Evolutionary conservation across 1,284 basidiomycete species (phyloP).

Genomic region (Fomitiporia mediterranea): DNA sequence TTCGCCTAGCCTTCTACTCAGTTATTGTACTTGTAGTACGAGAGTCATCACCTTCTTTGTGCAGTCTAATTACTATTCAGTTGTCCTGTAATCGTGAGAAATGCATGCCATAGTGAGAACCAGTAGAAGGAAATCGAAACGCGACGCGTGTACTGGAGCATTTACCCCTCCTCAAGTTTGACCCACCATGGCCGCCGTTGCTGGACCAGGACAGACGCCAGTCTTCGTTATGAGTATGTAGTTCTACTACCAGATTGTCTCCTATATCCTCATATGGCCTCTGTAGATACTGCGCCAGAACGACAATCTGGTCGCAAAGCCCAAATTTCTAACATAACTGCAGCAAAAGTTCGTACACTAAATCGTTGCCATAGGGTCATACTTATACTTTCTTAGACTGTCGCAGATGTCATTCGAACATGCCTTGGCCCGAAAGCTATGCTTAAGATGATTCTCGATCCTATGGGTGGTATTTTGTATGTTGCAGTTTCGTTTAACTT

Average conservation of each 20-base stretch:
- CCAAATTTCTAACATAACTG: slow-evolving; percentile 95
- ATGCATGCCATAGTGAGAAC: not conserved
- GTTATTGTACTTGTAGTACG: not conserved
- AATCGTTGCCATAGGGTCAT: slow-evolving; percentile 8
- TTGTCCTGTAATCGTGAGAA: slow-evolving; percentile 3
- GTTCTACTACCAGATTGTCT: not conserved
- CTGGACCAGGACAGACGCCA: slow-evolving; percentile 29
- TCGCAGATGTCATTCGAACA: slow-evolving; percentile 97
- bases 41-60: too few species aligned
- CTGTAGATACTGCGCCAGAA: slow-evolving; percentile 85
- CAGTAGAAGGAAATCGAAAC: not conserved
- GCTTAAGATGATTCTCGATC: slow-evolving; percentile 99
- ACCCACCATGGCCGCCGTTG: slow-evolving; percentile 1
- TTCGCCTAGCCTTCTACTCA: too few species aligned
- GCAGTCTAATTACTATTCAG: too few species aligned
- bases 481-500: slow-evolving; percentile 29
- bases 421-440: slow-evolving; percentile 97
- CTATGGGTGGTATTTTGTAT: slow-evolving; percentile 94
- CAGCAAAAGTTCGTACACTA: slow-evolving; percentile 73
- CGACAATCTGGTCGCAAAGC: slow-evolving; percentile 93
- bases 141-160: slow-evolving; percentile 4
- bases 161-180: not conserved
- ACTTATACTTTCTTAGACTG: slow-evolving; percentile 56
- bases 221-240: slow-evolving; percentile 44
- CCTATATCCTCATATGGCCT: not conserved